Evolutionary conservation across 495 filamentous ascomycete genomes (phyloP), one percentile per base, ranked within the genome.

Genomic region (Penicillium verhagenii): DNA sequence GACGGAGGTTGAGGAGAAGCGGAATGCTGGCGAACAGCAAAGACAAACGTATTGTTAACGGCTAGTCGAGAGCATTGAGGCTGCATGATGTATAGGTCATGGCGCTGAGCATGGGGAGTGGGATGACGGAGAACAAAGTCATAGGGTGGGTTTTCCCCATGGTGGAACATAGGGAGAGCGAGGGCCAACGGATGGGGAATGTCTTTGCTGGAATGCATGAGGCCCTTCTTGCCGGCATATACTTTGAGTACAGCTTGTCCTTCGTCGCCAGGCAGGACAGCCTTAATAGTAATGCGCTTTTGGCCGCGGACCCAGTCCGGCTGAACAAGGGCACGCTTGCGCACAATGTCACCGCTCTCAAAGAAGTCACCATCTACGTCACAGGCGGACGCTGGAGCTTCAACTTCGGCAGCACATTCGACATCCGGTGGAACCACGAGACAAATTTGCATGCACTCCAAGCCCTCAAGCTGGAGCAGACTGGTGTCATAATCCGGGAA

Each of bases 31-130:
- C 94, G 88, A 45, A 97, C 87, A 47, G 88, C 86, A 65, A 99
- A 99, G 21, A 99, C 93, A 65, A 96, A 99, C 6, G 94, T 99
- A 66, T 97, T 97, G 73, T 96, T 96, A 38, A 95, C 71, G 8
- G 90, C 92, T 10, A 99, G 75, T 19, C 82, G 82, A 33, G 87
- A 79, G 65, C 94, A 97, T 69, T 97, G 95, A 0, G 95, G 94
- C 60, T 96, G 92, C 28, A 88, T 89, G 62, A 99, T 87, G 71
- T 99, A 99, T 57, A 99, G 82, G 59, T 97, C 94, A 69, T 99
- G 93, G 19, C 94, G 85, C 63, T 95, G 90, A 38, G 94, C 95
- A 68, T 97, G 95, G 10, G 94, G 95, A 0, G 94, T 99, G 2
- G 95, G 94, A 70, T 99, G 94, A 11, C 93, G 88, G 26, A 87